phyloP scores from a whole-genome alignment of 768 basidiomycete genomes.

The Kwoniella mangroviensis region DNA sequence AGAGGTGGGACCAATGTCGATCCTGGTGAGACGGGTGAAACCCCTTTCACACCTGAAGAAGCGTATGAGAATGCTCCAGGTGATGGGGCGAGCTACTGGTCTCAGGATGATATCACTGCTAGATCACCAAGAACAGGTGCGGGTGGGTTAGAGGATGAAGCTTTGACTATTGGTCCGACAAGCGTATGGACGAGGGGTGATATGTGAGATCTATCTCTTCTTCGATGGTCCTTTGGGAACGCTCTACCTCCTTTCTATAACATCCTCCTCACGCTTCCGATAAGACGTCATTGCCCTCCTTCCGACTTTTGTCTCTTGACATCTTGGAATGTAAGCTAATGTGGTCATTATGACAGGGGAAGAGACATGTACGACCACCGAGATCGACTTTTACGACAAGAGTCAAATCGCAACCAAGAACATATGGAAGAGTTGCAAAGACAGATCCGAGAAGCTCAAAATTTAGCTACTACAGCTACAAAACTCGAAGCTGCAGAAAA shows the following conservation, averaged over 20 bases:
- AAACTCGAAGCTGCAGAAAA: constrained; percentile 45
- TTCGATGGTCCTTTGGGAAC: neutral
- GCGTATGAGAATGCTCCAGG: constrained; percentile 11
- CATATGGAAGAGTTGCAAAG: constrained; percentile 20
- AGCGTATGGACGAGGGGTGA: constrained; percentile 39
- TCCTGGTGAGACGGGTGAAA: constrained; percentile 24
- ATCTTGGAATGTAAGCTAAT: constrained; percentile 12
- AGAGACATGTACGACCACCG: constrained; percentile 49
- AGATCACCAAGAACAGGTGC: constrained; percentile 16
- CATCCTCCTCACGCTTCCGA: neutral
- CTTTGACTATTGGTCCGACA: constrained; percentile 33
- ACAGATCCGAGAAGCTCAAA: constrained; percentile 29
- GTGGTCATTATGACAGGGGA: constrained; percentile 15
- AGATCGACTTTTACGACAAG: constrained; percentile 34
- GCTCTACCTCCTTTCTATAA: neutral
- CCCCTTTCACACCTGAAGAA: constrained; percentile 6
- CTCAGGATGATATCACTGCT: constrained; percentile 20
- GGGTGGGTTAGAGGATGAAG: constrained; percentile 27
- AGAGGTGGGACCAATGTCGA: constrained; percentile 51
- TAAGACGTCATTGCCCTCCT: constrained; percentile 6
- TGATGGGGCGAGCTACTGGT: constrained; percentile 19
- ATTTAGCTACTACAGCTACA: constrained; percentile 39
- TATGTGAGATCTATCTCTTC: constrained; percentile 28
- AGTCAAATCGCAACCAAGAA: constrained; percentile 24
- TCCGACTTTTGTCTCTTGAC: neutral